Base-by-base conservation (phyloP, 768 basidiomycete genomes). In the Lactarius psammicola region DNA sequence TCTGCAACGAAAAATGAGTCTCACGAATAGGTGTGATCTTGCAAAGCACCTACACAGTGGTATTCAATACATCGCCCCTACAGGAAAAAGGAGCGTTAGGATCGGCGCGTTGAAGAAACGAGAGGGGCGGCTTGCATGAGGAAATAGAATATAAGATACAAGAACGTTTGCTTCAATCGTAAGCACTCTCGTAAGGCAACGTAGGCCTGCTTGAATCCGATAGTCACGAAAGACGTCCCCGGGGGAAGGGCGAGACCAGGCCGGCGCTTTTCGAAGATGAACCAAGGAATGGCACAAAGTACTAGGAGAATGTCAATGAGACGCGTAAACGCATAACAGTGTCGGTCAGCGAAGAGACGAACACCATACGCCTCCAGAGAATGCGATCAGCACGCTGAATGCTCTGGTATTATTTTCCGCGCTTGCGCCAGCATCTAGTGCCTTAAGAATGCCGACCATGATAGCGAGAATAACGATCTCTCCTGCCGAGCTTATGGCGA, bases 291-390 rank as follows among this genome's bases (percentile, higher is more conserved):
- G 5, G 88, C 87, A 69, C 86, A 88, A 9, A 85, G 61, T 36
- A 89, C 87, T 89, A 42, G 11, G 30, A 2, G 4, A 23, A 55
- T 28, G 26, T n/a, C 8, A 33, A 46, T 60, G 40, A 65, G 38
- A 20, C 13, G 20, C 2, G 9, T 40, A 23, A 55, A 3, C 23
- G n/a, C 40, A 34, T 4, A 60, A 26, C 33, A 15, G 31, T 28
- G 7, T 28, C 5, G 44, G 54, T 44, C 3, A 3, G 30, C 13
- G 28, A 3, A 26, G 33, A 28, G 13, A 78, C 86, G 57, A 73
- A 87, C 87, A 67, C 89, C 90, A 92, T 9, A 87, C 80, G n/a
- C 83, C 89, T 1, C 89, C 89, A 20, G 88, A 82, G 74, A 90
- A 92, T 0, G 90, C 90, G 67, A 90, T 88, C n/a, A 91, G 77